Conservation (phyloP, 176 grass and related monocot genomes). For the bread wheat (Triticum aestivum) region IWGSC_CS_RefSeq_v2.1 NC_057796.1:379077561-379078060, state of each 20-base stretch:
- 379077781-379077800: not conserved
- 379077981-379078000: not conserved
- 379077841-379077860: no score
- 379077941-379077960: not conserved
- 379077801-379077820: not conserved
- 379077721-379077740: not conserved
- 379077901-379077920: not conserved
- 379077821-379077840: not conserved
- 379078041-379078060: not conserved
- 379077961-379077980: not conserved
- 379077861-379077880: not conserved
- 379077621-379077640: not conserved
- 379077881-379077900: not conserved
- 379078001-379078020: not conserved
- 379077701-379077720: not conserved
- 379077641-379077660: not conserved
- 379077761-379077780: not conserved
- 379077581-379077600: not conserved
- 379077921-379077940: not conserved
- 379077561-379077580: not conserved
- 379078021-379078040: not conserved
- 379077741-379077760: not conserved
- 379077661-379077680: not conserved
- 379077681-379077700: not conserved
- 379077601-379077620: not conserved